Evolutionary conservation across 805 yeast species (phyloP).

Genomic region (Saturnispora gosingensis): DNA sequence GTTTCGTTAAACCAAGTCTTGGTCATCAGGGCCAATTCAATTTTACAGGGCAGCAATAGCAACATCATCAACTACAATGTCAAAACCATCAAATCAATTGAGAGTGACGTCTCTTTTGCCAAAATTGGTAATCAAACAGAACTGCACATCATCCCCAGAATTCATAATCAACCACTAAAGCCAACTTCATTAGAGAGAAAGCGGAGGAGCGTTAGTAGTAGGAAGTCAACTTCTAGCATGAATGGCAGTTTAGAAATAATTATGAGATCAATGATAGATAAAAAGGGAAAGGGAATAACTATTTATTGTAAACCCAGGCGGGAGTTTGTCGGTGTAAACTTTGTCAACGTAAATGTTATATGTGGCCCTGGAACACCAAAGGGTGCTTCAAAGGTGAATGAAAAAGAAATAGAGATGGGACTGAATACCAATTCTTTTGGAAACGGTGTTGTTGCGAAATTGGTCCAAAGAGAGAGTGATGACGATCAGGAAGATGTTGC

Average conservation of each 20-base stretch:
- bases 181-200: constrained; percentile 15
- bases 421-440: constrained; percentile 8
- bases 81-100: constrained; percentile 30
- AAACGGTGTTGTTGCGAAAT: constrained; percentile 7
- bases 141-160: constrained; percentile 59
- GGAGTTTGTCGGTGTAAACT: constrained; percentile 33
- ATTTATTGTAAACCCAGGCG: constrained; percentile 1
- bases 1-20: constrained; percentile 50
- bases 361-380: constrained; percentile 40
- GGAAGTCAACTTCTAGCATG: constrained; percentile 14
- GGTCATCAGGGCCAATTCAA: constrained; percentile 61
- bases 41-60: constrained; percentile 32
- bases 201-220: constrained; percentile 24
- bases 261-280: constrained; percentile 3
- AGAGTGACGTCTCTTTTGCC: constrained; percentile 24
- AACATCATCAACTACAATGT: constrained; percentile 47
- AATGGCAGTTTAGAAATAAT: background rate
- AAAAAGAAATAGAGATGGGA: constrained; percentile 13
- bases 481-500: constrained; percentile 1
- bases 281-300: background rate
- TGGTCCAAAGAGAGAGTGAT: constrained; percentile 4
- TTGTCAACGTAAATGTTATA: constrained; percentile 42
- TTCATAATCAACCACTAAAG: constrained; percentile 21
- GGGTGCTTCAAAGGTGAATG: constrained; percentile 11
- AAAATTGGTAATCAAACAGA: constrained; percentile 34